Conservation (phyloP, 1,139 yeast species). For the Taiozyma sp. region DNA sequence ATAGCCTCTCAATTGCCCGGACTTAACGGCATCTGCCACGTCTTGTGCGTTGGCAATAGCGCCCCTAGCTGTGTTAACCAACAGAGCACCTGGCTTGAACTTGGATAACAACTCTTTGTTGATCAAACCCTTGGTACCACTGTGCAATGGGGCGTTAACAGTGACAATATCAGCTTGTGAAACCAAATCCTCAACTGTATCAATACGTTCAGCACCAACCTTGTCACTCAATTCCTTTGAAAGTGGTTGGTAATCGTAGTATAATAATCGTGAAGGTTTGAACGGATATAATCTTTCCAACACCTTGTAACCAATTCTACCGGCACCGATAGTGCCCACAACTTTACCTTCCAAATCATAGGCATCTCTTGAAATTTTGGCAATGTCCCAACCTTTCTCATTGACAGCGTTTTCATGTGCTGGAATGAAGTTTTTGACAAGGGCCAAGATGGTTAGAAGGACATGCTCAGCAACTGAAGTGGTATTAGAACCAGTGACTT, state of each 20-base stretch:
- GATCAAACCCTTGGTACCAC: constrained; percentile 60
- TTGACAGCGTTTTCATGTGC: constrained; percentile 64
- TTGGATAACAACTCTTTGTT: constrained; percentile 63
- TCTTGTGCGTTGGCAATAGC: constrained; percentile 72
- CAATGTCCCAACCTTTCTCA: constrained; percentile 69
- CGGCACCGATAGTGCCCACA: constrained; percentile 77
- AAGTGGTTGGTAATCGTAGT: constrained; percentile 73
- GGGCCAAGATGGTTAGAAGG: constrained; percentile 64
- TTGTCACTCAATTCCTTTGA: constrained; percentile 54
- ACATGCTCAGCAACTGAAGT: constrained; percentile 82
- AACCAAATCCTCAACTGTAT: constrained; percentile 61
- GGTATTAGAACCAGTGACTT: constrained; percentile 82
- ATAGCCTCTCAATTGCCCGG: constrained; percentile 72
- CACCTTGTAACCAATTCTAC: constrained; percentile 77
- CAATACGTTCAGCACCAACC: constrained; percentile 58
- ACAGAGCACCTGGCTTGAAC: constrained; percentile 74
- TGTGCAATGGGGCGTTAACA: constrained; percentile 75
- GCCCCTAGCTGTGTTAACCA: constrained; percentile 84
- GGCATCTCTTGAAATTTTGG: constrained; percentile 68
- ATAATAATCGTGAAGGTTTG: constrained; percentile 68
- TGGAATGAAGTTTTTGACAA: constrained; percentile 76
- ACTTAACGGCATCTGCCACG: constrained; percentile 66
- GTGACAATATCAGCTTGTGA: constrained; percentile 70
- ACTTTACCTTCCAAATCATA: constrained; percentile 76
- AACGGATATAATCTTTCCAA: constrained; percentile 70